phyloP scores from a whole-genome alignment of 306 rosid species.

The Acacia crassicarpa region DNA sequence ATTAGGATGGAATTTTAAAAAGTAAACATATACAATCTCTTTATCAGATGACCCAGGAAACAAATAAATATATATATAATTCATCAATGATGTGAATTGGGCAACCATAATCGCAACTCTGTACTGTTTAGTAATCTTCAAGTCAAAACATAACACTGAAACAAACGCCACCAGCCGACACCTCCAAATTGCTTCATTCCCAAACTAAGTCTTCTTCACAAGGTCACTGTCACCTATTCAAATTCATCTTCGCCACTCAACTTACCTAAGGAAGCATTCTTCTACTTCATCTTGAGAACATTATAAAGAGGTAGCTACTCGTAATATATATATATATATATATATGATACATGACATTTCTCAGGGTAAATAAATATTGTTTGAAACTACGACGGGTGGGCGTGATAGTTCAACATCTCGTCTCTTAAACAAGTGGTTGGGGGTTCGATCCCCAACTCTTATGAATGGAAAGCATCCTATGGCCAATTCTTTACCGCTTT shows the following conservation, averaged over 20 bases:
- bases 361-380: no score
- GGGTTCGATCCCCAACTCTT: no score
- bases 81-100: background rate
- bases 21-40: background rate
- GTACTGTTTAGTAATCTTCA: background rate
- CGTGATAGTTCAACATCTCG: no score
- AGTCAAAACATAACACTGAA: background rate
- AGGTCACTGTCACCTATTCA: background rate
- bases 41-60: background rate
- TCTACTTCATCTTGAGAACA: background rate
- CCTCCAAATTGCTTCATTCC: background rate
- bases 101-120: background rate
- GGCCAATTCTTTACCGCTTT: no score
- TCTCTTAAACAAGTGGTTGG: no score
- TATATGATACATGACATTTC: no score
- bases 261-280: background rate
- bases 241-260: background rate
- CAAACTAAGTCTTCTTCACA: background rate
- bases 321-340: no score
- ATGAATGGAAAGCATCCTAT: no score
- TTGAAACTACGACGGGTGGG: no score
- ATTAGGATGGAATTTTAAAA: background rate
- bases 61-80: background rate
- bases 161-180: background rate
- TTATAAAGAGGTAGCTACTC: no score